Evolutionary conservation across 164 flowering plant species (phyloP).

Genomic region (Aristolochia californica): DNA sequence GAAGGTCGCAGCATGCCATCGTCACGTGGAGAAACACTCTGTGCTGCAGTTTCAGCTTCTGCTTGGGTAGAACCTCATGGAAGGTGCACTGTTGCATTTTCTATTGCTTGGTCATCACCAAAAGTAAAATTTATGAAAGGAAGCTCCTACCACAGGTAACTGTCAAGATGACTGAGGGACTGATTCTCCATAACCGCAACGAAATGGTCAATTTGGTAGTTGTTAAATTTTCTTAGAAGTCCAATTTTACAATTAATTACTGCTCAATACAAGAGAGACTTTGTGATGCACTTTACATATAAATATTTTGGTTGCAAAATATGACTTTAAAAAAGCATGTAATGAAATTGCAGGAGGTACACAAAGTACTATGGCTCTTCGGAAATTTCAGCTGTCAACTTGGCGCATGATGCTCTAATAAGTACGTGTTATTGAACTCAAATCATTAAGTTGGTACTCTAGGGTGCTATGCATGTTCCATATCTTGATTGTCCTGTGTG

Average conservation of each 20-base stretch:
- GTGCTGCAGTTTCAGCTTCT: constrained; percentile 92
- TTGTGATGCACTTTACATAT: no score
- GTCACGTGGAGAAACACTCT: constrained; percentile 63
- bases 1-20: constrained; percentile 68
- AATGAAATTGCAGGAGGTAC: constrained; percentile 61
- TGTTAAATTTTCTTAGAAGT: no score
- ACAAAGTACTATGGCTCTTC: constrained; percentile 92
- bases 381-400: constrained; percentile 58
- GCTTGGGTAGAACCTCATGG: constrained; percentile 96
- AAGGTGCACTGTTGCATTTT: constrained; percentile 75
- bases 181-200: not conserved
- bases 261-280: not conserved
- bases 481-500: not conserved
- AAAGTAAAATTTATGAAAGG: constrained; percentile 77
- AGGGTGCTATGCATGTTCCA: not conserved
- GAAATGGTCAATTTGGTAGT: not conserved
- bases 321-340: not conserved
- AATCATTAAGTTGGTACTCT: no score
- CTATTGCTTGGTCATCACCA: constrained; percentile 86
- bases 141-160: constrained; percentile 59
- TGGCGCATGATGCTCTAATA: constrained; percentile 84
- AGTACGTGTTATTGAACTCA: constrained; percentile 41
- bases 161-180: not conserved
- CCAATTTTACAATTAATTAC: not conserved
- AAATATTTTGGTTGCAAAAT: not conserved